Evolutionary conservation across 768 basidiomycete genomes (phyloP).

Genomic region (Podaxis carcinomalis): DNA sequence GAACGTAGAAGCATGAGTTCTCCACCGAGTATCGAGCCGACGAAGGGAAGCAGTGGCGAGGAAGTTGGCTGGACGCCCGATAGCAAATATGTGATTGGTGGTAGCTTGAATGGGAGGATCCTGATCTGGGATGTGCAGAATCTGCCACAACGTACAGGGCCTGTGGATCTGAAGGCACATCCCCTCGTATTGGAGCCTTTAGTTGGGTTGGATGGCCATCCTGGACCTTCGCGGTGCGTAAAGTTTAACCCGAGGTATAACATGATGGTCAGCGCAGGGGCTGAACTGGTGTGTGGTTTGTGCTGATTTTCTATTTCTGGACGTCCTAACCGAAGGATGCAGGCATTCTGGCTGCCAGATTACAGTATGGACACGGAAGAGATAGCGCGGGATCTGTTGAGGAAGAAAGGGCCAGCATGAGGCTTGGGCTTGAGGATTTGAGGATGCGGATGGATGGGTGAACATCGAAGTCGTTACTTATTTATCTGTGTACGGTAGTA

Average conservation of each 20-base stretch:
- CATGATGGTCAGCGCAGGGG: conserved; percentile 84
- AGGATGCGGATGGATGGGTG: neutral
- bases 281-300: conserved; percentile 62
- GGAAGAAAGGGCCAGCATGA: conserved; percentile 36
- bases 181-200: conserved; percentile 42
- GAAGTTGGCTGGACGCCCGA: conserved; percentile 95
- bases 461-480: neutral
- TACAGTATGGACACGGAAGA: conserved; percentile 65
- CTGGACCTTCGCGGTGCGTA: conserved; percentile 81
- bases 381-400: conserved; percentile 63
- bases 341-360: conserved; percentile 53
- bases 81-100: conserved; percentile 84
- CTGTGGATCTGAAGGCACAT: conserved; percentile 49
- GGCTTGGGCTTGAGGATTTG: neutral
- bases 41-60: conserved; percentile 83
- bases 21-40: conserved; percentile 57
- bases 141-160: conserved; percentile 46
- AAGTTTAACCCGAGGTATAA: conserved; percentile 85
- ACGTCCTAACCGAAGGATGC: conserved; percentile 4
- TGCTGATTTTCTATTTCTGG: conserved; percentile 1
- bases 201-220: conserved; percentile 67
- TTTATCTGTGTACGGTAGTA: neutral
- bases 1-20: conserved; percentile 59
- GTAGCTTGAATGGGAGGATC: conserved; percentile 83
- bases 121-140: conserved; percentile 81